phyloP scores from a whole-genome alignment of 1,284 basidiomycete genomes.

The Boletus calvinii region DNA sequence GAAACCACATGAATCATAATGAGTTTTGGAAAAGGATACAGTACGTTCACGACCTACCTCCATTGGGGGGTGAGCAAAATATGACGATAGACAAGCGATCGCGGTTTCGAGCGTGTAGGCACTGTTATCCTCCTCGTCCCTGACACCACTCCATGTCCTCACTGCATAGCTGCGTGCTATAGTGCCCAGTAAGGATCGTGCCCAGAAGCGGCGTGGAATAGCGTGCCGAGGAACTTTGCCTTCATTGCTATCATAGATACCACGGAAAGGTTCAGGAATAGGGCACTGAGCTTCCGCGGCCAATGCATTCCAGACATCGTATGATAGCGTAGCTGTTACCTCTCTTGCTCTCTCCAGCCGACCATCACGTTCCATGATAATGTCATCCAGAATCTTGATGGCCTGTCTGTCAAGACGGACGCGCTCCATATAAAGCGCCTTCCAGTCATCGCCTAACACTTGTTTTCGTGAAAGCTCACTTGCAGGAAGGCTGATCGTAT shows the following conservation, averaged over 20 bases:
- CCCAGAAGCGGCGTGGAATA: conserved; percentile 56
- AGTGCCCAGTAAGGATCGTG: conserved; percentile 41
- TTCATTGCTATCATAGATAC: conserved; percentile 12
- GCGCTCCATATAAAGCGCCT: conserved; percentile 45
- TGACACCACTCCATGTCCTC: conserved; percentile 40
- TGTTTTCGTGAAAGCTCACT: conserved; percentile 38
- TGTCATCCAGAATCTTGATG: conserved; percentile 40
- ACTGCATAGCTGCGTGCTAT: conserved; percentile 48
- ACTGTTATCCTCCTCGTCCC: conserved; percentile 11
- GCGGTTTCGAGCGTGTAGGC: conserved; percentile 46
- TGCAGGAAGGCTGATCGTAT: conserved; percentile 40
- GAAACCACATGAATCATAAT: background rate
- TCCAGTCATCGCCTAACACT: conserved; percentile 41
- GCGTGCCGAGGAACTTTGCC: conserved; percentile 34
- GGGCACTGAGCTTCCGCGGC: conserved; percentile 39
- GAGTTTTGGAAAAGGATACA: background rate
- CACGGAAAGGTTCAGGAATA: conserved; percentile 35
- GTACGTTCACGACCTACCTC: conserved; percentile 36
- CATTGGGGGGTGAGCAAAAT: conserved; percentile 47
- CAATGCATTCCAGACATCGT: conserved; percentile 57
- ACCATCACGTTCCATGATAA: conserved; percentile 36
- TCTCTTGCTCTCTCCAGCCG: conserved; percentile 39
- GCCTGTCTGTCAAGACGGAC: conserved; percentile 44
- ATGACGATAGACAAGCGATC: conserved; percentile 53
- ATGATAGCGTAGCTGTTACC: conserved; percentile 38